Conservation (phyloP, 2,329 filamentous ascomycete species). For the Huntiella abstrusa region DNA sequence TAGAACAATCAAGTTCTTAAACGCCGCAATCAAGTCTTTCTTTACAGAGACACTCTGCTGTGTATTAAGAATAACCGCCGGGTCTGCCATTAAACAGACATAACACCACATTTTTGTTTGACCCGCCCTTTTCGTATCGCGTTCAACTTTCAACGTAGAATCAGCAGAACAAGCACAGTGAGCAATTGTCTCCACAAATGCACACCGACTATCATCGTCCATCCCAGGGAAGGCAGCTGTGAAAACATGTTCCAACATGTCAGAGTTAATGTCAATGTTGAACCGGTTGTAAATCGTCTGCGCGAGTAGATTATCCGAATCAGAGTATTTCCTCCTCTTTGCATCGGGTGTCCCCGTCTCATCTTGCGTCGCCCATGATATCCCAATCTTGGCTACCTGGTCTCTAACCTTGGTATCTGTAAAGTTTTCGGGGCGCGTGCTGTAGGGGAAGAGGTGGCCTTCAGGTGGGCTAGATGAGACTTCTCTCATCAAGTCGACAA, state of each 20-base stretch:
- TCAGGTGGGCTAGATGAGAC: conserved; percentile 1
- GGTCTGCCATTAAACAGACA: conserved; percentile 8
- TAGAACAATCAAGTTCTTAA: conserved; percentile 27
- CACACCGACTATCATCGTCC: conserved; percentile 30
- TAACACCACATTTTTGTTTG: conserved; percentile 4
- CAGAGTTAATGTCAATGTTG: conserved; percentile 14
- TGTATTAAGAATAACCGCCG: conserved; percentile 6
- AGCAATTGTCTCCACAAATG: conserved; percentile 35
- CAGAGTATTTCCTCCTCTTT: conserved; percentile 17
- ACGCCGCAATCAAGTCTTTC: conserved; percentile 15
- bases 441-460: conserved; percentile 2
- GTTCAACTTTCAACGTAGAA: conserved; percentile 20
- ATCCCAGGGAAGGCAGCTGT: conserved; percentile 24
- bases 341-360: conserved; percentile 10
- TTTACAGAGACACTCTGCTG: conserved; percentile 6
- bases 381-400: conserved; percentile 16
- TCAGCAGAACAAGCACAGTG: conserved; percentile 37
- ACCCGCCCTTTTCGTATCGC: neutral
- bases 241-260: conserved; percentile 16
- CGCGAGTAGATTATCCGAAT: conserved; percentile 3
- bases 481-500: conserved; percentile 4
- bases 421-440: conserved; percentile 11
- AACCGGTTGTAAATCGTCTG: conserved; percentile 15
- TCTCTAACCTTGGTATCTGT: conserved; percentile 16
- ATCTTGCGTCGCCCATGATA: conserved; percentile 15